These are phyloP conservation scores for Hymenoscyphus infarciens DNA, from an alignment of 2,329 filamentous ascomycete species.

Conservation along the genomic window DNA sequence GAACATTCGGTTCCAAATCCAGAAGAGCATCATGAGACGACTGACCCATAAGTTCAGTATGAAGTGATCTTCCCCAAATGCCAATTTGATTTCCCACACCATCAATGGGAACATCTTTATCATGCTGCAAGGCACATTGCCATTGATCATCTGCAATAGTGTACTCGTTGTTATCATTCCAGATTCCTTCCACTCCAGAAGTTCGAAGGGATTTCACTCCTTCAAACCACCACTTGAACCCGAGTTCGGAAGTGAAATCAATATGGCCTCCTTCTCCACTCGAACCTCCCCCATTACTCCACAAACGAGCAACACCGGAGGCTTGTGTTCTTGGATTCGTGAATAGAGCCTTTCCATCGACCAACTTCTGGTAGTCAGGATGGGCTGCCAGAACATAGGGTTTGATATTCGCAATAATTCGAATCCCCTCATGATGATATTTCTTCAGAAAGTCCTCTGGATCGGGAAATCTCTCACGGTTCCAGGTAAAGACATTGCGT, in stretches of 20 bases:
- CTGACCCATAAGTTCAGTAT: slow-evolving; percentile 69
- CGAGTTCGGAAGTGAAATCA: slow-evolving; percentile 66
- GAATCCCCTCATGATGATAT: slow-evolving; percentile 61
- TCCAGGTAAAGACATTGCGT: slow-evolving; percentile 70
- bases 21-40: slow-evolving; percentile 65
- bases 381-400: slow-evolving; percentile 67
- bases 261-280: slow-evolving; percentile 68
- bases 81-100: slow-evolving; percentile 51
- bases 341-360: slow-evolving; percentile 59
- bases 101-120: slow-evolving; percentile 28
- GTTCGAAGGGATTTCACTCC: slow-evolving; percentile 60
- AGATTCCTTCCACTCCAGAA: slow-evolving; percentile 68
- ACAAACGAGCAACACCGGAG: slow-evolving; percentile 59
- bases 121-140: slow-evolving; percentile 54
- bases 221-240: slow-evolving; percentile 69
- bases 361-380: slow-evolving; percentile 61
- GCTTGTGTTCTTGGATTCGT: slow-evolving; percentile 51
- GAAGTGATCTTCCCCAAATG: slow-evolving; percentile 65
- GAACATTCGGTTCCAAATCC: slow-evolving; percentile 52
- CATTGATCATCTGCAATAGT: slow-evolving; percentile 63
- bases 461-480: slow-evolving; percentile 64
- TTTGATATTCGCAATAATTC: slow-evolving; percentile 69
- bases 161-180: slow-evolving; percentile 80
- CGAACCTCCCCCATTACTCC: slow-evolving; percentile 69
- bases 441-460: slow-evolving; percentile 60